A percentile compares a stretch with the other conserved stretches of the same genome.
Evolutionary conservation across 2,329 filamentous ascomycete species (phyloP).

Genomic region (Graphilbum sp.): DNA sequence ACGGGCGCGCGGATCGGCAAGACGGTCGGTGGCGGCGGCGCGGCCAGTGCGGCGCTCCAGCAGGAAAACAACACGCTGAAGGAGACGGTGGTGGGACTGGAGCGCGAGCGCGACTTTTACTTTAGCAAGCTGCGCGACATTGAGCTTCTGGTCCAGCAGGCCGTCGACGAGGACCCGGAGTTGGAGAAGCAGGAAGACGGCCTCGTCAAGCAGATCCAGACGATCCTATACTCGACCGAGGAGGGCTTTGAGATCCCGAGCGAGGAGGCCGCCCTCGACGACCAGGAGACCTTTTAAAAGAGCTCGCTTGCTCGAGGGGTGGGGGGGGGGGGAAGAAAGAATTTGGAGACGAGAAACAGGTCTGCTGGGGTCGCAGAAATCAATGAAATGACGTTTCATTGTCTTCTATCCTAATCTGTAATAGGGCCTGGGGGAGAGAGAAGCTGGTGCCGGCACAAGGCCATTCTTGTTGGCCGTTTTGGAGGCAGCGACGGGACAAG

Average conservation of each 20-base stretch:
- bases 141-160: slow-evolving; percentile 82
- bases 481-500: no score
- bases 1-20: slow-evolving; percentile 30
- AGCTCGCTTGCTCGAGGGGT: no score
- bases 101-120: slow-evolving; percentile 96
- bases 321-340: no score
- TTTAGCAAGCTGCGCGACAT: slow-evolving; percentile 98
- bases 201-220: slow-evolving; percentile 89
- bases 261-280: slow-evolving; percentile 50
- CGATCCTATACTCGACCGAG: slow-evolving; percentile 94
- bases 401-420: no score
- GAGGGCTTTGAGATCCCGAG: slow-evolving; percentile 80
- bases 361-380: no score
- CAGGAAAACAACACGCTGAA: slow-evolving; percentile 80
- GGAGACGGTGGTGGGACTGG: slow-evolving; percentile 86
- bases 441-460: no score
- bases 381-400: no score
- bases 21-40: slow-evolving; percentile 37
- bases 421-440: no score
- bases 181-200: slow-evolving; percentile 88
- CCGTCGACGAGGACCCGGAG: slow-evolving; percentile 81
- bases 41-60: slow-evolving; percentile 55
- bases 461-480: no score
- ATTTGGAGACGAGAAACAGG: background rate
- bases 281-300: slow-evolving; percentile 62